These are phyloP conservation scores for Aspergillus proliferans DNA, from an alignment of 2,329 filamentous ascomycete genomes.

Conservation along the genomic window DNA sequence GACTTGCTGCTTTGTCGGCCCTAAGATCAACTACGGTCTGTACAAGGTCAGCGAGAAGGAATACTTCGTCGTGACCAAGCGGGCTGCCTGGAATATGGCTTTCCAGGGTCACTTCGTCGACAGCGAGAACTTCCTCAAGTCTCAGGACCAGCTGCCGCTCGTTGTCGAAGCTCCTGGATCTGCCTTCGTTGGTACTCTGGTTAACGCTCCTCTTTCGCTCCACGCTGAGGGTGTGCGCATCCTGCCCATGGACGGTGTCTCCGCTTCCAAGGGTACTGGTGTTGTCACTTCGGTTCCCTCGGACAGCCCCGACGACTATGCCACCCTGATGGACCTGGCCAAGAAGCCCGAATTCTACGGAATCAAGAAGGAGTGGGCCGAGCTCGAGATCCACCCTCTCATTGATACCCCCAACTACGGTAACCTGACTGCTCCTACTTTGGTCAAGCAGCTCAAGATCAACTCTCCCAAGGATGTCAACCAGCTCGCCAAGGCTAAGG, in stretches of 20 bases:
- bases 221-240: constrained; percentile 80
- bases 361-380: constrained; percentile 94
- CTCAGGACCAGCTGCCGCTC: constrained; percentile 69
- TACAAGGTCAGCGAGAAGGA: constrained; percentile 73
- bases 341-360: constrained; percentile 97
- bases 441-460: constrained; percentile 93
- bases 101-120: constrained; percentile 78
- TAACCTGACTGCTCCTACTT: constrained; percentile 71
- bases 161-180: constrained; percentile 69
- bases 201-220: constrained; percentile 81
- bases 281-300: constrained; percentile 95
- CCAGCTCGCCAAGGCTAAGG: constrained; percentile 88
- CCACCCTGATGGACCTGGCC: constrained; percentile 75
- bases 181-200: constrained; percentile 77
- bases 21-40: constrained; percentile 80
- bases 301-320: constrained; percentile 92
- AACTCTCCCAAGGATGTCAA: constrained; percentile 91
- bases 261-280: constrained; percentile 89
- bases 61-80: constrained; percentile 76
- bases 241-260: constrained; percentile 89
- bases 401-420: constrained; percentile 85
- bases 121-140: constrained; percentile 39
- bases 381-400: constrained; percentile 81
- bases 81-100: constrained; percentile 88
- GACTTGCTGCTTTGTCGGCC: constrained; percentile 90